Conservation (phyloP, 306 rosid species). For the Adenanthera pavonina region DNA sequence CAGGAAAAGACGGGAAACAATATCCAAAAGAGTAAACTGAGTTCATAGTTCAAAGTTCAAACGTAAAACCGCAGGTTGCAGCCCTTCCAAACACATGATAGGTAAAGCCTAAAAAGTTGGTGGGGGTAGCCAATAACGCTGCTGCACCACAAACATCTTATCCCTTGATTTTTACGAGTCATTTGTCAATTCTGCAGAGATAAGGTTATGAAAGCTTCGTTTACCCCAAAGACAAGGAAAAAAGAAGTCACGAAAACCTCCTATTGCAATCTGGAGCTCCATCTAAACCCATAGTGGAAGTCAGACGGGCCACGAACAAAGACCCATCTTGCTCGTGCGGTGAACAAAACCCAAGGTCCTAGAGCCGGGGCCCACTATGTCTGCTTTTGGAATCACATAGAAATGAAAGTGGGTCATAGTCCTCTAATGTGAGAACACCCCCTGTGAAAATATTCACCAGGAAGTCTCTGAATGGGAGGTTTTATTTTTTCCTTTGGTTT, state of each 20-base stretch:
- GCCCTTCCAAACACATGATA: background rate
- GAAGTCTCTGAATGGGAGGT: slow-evolving; percentile 11
- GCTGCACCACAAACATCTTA: slow-evolving; percentile 47
- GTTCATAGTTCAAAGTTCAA: background rate
- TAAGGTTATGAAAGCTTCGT: background rate
- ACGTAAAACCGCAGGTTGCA: background rate
- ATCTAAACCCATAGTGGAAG: background rate
- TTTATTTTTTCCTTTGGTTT: background rate
- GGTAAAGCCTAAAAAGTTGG: background rate
- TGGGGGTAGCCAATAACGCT: slow-evolving; percentile 36
- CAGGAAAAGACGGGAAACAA: background rate
- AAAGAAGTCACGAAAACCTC: background rate
- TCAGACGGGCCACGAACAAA: background rate
- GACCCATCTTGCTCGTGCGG: slow-evolving; percentile 35
- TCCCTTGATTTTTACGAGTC: slow-evolving; percentile 28
- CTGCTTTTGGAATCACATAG: slow-evolving; percentile 20
- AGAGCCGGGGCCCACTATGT: slow-evolving; percentile 39
- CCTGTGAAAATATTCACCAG: slow-evolving; percentile 12
- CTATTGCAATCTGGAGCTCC: slow-evolving; percentile 3
- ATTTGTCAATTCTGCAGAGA: background rate
- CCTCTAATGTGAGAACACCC: slow-evolving; percentile 14
- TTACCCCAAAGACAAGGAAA: background rate
- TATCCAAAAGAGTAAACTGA: background rate
- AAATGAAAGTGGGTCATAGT: slow-evolving; percentile 32
- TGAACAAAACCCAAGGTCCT: slow-evolving; percentile 7